Evolutionary conservation across 2,329 filamentous ascomycete genomes (phyloP).

Genomic region (Neoarthrinium moseri): DNA sequence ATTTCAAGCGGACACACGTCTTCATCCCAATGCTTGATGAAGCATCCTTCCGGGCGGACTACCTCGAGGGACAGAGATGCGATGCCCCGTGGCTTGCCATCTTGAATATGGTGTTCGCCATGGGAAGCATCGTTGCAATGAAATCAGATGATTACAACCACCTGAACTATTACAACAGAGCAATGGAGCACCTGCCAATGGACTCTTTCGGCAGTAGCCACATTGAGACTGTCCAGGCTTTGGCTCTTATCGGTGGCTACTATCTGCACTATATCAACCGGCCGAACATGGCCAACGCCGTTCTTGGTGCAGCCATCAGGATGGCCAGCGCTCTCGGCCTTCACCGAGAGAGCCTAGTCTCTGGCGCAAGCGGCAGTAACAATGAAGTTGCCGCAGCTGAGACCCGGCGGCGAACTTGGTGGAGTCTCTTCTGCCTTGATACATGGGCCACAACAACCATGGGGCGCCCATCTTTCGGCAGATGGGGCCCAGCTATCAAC

Average conservation of each 20-base stretch:
- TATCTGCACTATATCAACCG: constrained; percentile 78
- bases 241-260: constrained; percentile 71
- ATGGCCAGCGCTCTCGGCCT: constrained; percentile 74
- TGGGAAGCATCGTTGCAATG: constrained; percentile 69
- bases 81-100: constrained; percentile 71
- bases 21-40: constrained; percentile 75
- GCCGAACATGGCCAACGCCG: constrained; percentile 73
- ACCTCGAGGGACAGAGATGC: constrained; percentile 58
- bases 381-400: constrained; percentile 55
- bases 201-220: constrained; percentile 69
- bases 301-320: constrained; percentile 68
- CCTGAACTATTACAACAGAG: constrained; percentile 67
- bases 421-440: constrained; percentile 72
- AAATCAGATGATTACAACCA: constrained; percentile 66
- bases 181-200: constrained; percentile 64
- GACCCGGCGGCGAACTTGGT: constrained; percentile 68
- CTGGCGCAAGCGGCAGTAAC: constrained; percentile 31
- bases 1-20: constrained; percentile 71
- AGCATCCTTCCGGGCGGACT: constrained; percentile 64
- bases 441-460: constrained; percentile 72
- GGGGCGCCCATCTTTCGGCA: constrained; percentile 67
- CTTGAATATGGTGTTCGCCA: constrained; percentile 73
- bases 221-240: constrained; percentile 70
- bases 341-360: constrained; percentile 58
- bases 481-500: constrained; percentile 67